phyloP scores from a whole-genome alignment of 192 early-diverging fungal species.

The Linderina pennispora region DNA sequence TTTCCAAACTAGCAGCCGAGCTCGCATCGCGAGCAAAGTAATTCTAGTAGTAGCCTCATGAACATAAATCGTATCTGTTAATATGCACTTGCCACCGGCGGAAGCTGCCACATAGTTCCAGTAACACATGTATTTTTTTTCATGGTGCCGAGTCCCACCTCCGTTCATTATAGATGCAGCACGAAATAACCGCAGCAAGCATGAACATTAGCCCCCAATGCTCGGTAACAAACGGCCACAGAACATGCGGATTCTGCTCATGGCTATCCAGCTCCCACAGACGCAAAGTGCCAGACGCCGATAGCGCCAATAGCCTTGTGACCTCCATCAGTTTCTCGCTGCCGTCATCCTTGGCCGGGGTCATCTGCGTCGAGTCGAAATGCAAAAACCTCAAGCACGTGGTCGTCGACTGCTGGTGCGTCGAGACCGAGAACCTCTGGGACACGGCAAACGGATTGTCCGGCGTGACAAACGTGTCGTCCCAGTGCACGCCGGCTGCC shows the following conservation, averaged over 20 bases:
- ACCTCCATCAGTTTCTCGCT: neutral
- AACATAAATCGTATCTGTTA: no score
- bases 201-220: slow-evolving; percentile 48
- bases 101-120: no score
- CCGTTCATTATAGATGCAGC: slow-evolving; percentile 44
- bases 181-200: slow-evolving; percentile 32
- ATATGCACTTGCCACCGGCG: no score
- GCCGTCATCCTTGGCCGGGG: neutral
- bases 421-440: slow-evolving; percentile 25
- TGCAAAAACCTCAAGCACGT: slow-evolving; percentile 39
- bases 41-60: no score
- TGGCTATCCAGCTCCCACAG: slow-evolving; percentile 44
- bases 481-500: slow-evolving; percentile 26
- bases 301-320: slow-evolving; percentile 23
- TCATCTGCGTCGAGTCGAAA: slow-evolving; percentile 28
- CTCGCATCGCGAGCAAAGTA: no score
- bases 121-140: no score
- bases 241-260: slow-evolving; percentile 32
- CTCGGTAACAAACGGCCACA: slow-evolving; percentile 46
- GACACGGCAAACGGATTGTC: slow-evolving; percentile 34
- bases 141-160: slow-evolving; percentile 43
- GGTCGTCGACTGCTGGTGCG: slow-evolving; percentile 25
- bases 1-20: no score
- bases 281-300: slow-evolving; percentile 23
- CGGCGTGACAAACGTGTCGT: slow-evolving; percentile 31